Percentiles rank a stretch among this genome's conserved stretches.
These are phyloP conservation scores for Blastobotrys terrestris DNA, from an alignment of 805 yeast genomes.

Conservation along the genomic window DNA sequence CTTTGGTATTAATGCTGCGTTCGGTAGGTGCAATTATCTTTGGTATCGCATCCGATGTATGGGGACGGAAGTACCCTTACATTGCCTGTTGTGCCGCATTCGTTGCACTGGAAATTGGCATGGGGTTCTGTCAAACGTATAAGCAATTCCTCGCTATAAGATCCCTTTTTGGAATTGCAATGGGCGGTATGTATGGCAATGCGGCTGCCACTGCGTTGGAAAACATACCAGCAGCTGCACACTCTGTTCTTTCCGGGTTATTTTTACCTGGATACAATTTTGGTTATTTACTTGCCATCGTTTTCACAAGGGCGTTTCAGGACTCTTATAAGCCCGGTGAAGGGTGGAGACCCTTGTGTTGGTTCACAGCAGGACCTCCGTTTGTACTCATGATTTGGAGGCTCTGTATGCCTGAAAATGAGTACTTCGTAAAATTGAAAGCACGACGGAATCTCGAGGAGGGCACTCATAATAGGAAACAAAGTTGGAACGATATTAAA, in stretches of 20 bases:
- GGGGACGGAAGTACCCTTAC: constrained; percentile 61
- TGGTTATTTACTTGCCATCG: constrained; percentile 58
- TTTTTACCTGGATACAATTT: constrained; percentile 78
- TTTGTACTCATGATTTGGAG: constrained; percentile 54
- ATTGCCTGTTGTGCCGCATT: constrained; percentile 46
- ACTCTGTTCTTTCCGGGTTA: constrained; percentile 57
- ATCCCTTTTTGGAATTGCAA: constrained; percentile 60
- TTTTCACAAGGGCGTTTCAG: constrained; percentile 55
- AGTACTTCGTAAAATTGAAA: constrained; percentile 36
- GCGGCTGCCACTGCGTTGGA: constrained; percentile 61
- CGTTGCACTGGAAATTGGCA: constrained; percentile 52
- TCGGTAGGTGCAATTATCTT: constrained; percentile 63
- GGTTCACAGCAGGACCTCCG: constrained; percentile 68
- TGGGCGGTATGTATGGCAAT: constrained; percentile 67
- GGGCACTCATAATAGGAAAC: background rate
- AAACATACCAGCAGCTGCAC: constrained; percentile 50
- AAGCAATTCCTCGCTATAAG: constrained; percentile 53
- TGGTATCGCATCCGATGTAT: constrained; percentile 53
- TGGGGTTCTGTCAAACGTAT: constrained; percentile 58
- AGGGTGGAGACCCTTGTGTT: constrained; percentile 65
- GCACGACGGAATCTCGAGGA: constrained; percentile 18
- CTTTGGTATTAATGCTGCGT: constrained; percentile 62
- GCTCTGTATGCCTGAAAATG: constrained; percentile 51
- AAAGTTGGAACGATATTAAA: constrained; percentile 26
- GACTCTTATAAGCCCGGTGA: constrained; percentile 41